phyloP scores from a whole-genome alignment of 2,329 filamentous ascomycete species.

The Penicillium decumbens region DNA sequence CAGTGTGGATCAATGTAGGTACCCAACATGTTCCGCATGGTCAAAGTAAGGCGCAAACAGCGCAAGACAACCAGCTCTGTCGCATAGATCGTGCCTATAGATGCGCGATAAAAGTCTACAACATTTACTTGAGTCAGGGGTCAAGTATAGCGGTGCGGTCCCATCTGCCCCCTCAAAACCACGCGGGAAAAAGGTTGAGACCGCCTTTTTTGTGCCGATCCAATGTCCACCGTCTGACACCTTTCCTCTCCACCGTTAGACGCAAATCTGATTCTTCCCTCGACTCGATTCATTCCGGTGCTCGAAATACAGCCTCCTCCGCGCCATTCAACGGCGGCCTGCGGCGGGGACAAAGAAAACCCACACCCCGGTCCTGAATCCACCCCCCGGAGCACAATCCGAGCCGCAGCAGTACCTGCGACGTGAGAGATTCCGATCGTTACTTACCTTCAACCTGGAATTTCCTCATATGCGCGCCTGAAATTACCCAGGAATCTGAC shows the following conservation, averaged over 20 bases:
- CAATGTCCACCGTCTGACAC: constrained; percentile 16
- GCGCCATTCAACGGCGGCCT: constrained; percentile 3
- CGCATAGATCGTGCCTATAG: no score
- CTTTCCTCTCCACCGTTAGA: constrained; percentile 3
- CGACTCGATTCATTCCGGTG: background rate
- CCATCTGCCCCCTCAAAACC: constrained; percentile 10
- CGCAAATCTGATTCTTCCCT: background rate
- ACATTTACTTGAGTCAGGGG: background rate
- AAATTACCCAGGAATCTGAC: background rate
- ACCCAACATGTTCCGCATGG: background rate
- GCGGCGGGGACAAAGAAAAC: constrained; percentile 8
- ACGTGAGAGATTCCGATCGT: constrained; percentile 4
- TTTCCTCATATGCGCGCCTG: constrained; percentile 1
- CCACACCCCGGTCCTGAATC: background rate
- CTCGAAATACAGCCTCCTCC: background rate
- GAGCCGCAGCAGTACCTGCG: constrained; percentile 10
- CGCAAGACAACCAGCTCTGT: no score
- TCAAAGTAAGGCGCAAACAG: background rate
- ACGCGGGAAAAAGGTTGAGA: constrained; percentile 15
- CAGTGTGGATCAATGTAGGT: background rate
- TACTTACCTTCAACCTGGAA: constrained; percentile 2
- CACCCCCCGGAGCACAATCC: constrained; percentile 3
- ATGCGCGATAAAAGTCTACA: no score
- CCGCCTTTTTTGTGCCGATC: constrained; percentile 23
- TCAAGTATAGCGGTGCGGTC: background rate